Conservation (phyloP, 495 filamentous ascomycete species). For the Bacidia gigantensis region DNA sequence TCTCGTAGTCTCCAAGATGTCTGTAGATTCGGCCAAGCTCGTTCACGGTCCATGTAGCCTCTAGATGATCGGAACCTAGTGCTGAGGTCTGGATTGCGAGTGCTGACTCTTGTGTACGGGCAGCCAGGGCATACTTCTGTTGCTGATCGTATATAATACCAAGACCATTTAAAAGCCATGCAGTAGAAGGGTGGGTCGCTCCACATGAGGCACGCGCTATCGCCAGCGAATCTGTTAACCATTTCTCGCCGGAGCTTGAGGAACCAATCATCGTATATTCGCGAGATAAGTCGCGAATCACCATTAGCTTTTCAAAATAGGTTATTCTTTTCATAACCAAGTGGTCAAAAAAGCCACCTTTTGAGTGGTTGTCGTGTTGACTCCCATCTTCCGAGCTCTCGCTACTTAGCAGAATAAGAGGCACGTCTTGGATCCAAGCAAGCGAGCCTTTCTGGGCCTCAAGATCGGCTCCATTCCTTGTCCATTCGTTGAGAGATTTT, state of each 20-base stretch:
- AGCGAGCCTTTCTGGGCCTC: background rate
- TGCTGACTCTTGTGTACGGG: background rate
- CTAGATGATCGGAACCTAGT: background rate
- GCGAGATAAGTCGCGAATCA: conserved; percentile 2
- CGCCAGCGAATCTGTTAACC: background rate
- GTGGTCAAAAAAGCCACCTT: background rate
- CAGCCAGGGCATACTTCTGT: background rate
- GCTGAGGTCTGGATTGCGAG: background rate
- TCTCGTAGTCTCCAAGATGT: background rate
- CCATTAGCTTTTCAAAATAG: conserved; percentile 3
- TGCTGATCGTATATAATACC: conserved; percentile 1
- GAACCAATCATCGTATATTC: background rate
- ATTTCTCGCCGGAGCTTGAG: background rate
- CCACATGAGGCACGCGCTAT: background rate
- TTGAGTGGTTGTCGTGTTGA: too few species aligned
- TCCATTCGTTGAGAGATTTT: background rate
- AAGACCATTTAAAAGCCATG: background rate
- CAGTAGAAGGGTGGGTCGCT: background rate
- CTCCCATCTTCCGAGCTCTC: too few species aligned
- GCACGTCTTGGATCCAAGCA: background rate
- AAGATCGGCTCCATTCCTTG: background rate
- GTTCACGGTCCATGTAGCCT: background rate
- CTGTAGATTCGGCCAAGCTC: conserved; percentile 3
- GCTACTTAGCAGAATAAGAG: too few species aligned
- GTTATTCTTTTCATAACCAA: background rate